A percentile compares a stretch with the other conserved stretches of the same genome.
Evolutionary conservation across 2,329 filamentous ascomycete species (phyloP).

Genomic region (Colletotrichum sp.): DNA sequence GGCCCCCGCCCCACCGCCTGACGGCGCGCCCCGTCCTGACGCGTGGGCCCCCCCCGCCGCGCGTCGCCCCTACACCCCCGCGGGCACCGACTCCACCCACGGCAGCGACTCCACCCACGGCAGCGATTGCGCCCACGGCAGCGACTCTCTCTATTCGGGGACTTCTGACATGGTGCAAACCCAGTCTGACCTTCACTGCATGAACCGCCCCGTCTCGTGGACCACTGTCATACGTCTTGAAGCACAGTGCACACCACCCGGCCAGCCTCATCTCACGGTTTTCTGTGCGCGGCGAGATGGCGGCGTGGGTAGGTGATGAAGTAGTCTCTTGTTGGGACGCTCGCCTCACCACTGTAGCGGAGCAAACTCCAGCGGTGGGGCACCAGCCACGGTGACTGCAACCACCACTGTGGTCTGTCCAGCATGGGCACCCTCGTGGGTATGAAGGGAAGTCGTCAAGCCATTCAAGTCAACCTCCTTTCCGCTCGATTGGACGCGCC

Average conservation of each 20-base stretch:
- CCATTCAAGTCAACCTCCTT: neutral
- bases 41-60: too few relatives aligned
- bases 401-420: too few relatives aligned
- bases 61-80: too few relatives aligned
- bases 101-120: too few relatives aligned
- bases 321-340: neutral
- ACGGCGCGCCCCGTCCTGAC: too few relatives aligned
- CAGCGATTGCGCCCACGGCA: too few relatives aligned
- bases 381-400: too few relatives aligned
- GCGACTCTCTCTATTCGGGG: neutral
- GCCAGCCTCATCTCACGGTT: neutral
- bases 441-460: neutral
- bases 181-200: neutral
- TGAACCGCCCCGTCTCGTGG: neutral
- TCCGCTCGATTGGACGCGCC: neutral
- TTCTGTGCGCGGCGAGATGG: neutral
- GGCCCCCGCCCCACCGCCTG: too few relatives aligned
- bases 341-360: too few relatives aligned
- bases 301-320: neutral
- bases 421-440: too few relatives aligned
- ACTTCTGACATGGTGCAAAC: neutral
- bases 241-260: neutral
- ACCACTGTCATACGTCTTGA: neutral
- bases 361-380: too few relatives aligned
- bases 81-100: too few relatives aligned